Percentiles rank a stretch among this genome's conserved stretches.
These are phyloP conservation scores for Citrullus mucosospermus DNA, from an alignment of 306 rosid genomes.

Conservation along the genomic window DNA sequence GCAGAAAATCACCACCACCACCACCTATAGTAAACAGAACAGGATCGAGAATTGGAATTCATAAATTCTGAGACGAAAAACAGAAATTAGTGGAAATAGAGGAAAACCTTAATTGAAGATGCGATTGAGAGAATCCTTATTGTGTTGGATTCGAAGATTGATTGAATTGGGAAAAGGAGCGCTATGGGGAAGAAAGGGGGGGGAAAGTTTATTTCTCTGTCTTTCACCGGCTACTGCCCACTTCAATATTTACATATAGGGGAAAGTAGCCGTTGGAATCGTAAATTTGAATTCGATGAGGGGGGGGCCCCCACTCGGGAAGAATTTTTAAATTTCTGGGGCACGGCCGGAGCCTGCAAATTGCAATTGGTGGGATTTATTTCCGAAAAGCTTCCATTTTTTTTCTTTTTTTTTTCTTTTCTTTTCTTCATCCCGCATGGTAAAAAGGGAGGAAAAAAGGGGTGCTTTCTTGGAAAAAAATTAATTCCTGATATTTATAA, in stretches of 20 bases:
- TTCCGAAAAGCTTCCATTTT: neutral
- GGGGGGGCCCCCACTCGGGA: conserved; percentile 1
- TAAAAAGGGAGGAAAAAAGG: neutral
- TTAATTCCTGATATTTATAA: neutral
- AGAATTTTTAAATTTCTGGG: conserved; percentile 6
- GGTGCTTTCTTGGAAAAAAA: neutral
- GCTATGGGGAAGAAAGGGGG: neutral
- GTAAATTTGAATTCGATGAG: neutral
- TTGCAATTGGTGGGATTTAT: neutral
- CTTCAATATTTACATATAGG: conserved; percentile 6
- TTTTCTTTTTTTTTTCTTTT: neutral
- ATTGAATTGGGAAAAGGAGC: neutral
- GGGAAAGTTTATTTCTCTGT: neutral
- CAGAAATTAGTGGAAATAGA: neutral
- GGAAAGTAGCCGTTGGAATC: conserved; percentile 19
- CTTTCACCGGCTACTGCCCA: conserved; percentile 19
- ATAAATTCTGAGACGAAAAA: neutral
- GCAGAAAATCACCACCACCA: neutral
- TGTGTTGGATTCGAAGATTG: neutral
- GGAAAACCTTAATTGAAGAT: neutral
- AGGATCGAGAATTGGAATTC: neutral
- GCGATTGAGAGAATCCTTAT: neutral
- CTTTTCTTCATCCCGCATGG: neutral
- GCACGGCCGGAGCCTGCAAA: neutral
- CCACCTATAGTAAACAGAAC: neutral